phyloP scores from a whole-genome alignment of 2,329 filamentous ascomycete species.

The Colletotrichum orbiculare region DNA sequence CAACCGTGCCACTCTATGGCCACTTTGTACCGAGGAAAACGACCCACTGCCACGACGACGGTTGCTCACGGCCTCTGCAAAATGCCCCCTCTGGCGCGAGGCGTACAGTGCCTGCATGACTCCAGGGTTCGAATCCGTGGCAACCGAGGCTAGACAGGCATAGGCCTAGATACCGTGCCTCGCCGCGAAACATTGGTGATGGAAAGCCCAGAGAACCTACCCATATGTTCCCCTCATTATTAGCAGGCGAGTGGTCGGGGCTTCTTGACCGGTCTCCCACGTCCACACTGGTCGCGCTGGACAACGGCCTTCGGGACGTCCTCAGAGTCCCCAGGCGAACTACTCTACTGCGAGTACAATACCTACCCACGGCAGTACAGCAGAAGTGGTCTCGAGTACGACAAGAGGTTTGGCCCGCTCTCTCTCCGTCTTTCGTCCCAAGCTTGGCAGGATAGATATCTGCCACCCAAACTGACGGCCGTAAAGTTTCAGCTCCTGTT shows the following conservation, averaged over 20 bases:
- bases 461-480: conserved; percentile 25
- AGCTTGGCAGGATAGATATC: conserved; percentile 6
- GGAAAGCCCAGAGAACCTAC: conserved; percentile 26
- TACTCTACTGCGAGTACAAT: too few species aligned
- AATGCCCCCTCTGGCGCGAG: conserved; percentile 21
- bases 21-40: conserved; percentile 3
- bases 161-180: conserved; percentile 29
- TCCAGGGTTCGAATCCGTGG: conserved; percentile 31
- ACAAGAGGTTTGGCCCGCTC: neutral
- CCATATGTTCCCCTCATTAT: conserved; percentile 32
- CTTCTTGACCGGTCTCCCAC: neutral
- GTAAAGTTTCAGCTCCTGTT: conserved; percentile 26
- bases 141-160: conserved; percentile 34
- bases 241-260: neutral
- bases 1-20: neutral
- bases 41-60: conserved; percentile 21
- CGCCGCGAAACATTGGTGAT: conserved; percentile 31
- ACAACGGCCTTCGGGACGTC: neutral
- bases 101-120: conserved; percentile 37
- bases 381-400: neutral
- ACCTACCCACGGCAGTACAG: too few species aligned
- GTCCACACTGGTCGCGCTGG: conserved; percentile 5
- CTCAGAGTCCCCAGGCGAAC: too few species aligned
- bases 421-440: conserved; percentile 1
- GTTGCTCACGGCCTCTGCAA: conserved; percentile 19